Evolutionary conservation across 169 alveolate species (phyloP).

Genomic region (Cryptosporidium parvum): DNA sequence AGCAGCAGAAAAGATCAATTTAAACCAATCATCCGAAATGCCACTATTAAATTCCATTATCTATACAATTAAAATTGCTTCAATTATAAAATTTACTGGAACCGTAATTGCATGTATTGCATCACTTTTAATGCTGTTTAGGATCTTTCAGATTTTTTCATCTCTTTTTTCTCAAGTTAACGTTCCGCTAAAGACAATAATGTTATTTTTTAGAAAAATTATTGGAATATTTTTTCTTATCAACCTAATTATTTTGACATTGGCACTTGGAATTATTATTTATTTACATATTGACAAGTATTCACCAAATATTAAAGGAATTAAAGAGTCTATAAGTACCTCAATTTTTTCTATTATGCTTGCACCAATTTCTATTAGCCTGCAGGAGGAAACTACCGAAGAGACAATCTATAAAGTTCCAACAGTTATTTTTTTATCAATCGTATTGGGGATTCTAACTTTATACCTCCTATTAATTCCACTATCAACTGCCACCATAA

Average conservation of each 20-base stretch:
- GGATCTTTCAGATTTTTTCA: slow-evolving; percentile 69
- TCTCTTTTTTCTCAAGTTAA: slow-evolving; percentile 49
- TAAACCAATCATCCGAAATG: slow-evolving; percentile 7
- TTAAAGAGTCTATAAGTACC: slow-evolving; percentile 10
- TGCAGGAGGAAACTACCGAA: background rate
- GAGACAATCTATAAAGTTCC: background rate
- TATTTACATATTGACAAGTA: slow-evolving; percentile 42
- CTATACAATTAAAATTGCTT: slow-evolving; percentile 34
- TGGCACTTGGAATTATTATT: slow-evolving; percentile 46
- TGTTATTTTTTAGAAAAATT: slow-evolving; percentile 44
- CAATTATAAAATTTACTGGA: slow-evolving; percentile 37
- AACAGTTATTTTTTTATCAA: slow-evolving; percentile 19
- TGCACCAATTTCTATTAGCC: slow-evolving; percentile 15
- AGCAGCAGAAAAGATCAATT: slow-evolving; percentile 16
- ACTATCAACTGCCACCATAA: slow-evolving; percentile 62
- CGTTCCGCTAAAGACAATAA: slow-evolving; percentile 44
- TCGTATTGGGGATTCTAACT: background rate
- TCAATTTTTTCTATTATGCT: slow-evolving; percentile 38
- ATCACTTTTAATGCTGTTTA: slow-evolving; percentile 35
- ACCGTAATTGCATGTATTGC: slow-evolving; percentile 40
- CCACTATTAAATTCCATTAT: slow-evolving; percentile 45
- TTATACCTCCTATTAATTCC: slow-evolving; percentile 46
- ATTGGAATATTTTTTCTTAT: slow-evolving; percentile 46
- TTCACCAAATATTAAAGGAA: slow-evolving; percentile 28
- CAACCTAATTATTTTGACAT: slow-evolving; percentile 13